Conservation (phyloP, 1,284 basidiomycete genomes). For the Ustilago shanxiensis region DNA sequence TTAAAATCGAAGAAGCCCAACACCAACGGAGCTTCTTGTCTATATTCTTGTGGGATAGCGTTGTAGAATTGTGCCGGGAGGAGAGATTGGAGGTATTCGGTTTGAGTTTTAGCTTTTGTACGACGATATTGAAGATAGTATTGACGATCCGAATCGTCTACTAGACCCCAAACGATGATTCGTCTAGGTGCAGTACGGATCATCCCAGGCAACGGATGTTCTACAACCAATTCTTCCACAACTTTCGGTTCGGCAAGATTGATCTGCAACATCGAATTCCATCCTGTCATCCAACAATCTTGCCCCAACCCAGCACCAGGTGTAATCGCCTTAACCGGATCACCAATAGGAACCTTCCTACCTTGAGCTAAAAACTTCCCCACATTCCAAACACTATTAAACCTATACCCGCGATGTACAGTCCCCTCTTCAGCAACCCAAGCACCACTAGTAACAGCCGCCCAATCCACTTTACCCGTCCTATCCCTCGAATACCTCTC, state of each 20-base stretch:
- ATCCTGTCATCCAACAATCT: conserved; percentile 50
- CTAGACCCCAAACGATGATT: conserved; percentile 35
- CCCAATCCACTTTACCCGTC: conserved; percentile 39
- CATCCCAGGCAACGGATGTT: conserved; percentile 48
- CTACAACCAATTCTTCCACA: conserved; percentile 37
- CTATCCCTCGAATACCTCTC: conserved; percentile 38
- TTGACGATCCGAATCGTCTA: conserved; percentile 31
- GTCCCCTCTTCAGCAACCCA: conserved; percentile 34
- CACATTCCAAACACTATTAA: conserved; percentile 48
- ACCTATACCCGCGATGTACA: conserved; percentile 38
- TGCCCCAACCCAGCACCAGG: conserved; percentile 26
- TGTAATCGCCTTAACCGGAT: conserved; percentile 47
- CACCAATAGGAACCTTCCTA: conserved; percentile 43
- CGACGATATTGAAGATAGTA: conserved; percentile 34
- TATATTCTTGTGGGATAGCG: conserved; percentile 36
- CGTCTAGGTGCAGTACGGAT: conserved; percentile 28
- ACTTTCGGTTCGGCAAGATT: conserved; percentile 33
- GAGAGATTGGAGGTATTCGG: conserved; percentile 19
- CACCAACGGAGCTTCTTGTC: conserved; percentile 26
- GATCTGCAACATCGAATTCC: conserved; percentile 39
- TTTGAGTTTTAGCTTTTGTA: conserved; percentile 4
- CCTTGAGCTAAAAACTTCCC: conserved; percentile 37
- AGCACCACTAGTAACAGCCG: conserved; percentile 34
- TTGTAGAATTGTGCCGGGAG: conserved; percentile 16
- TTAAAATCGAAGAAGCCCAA: conserved; percentile 34